phyloP scores from a whole-genome alignment of 1,284 basidiomycete genomes.

The Microbotryomycetes sp. region DNA sequence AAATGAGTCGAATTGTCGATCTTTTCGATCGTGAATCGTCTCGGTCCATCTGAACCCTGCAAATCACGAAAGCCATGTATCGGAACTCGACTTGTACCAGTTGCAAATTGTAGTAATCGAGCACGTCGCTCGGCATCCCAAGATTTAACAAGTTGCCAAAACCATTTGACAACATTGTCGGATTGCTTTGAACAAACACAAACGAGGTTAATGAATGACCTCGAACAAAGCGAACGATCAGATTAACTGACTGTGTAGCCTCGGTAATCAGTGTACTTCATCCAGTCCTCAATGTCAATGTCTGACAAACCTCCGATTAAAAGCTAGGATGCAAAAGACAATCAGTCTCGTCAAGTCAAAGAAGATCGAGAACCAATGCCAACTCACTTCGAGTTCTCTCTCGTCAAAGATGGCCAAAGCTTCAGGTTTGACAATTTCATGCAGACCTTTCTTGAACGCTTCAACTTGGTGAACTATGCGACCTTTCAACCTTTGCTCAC shows the following conservation, averaged over 20 bases:
- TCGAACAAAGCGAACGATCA: conserved; percentile 49
- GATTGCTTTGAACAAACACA: background rate
- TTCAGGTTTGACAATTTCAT: conserved; percentile 89
- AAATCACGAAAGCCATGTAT: conserved; percentile 36
- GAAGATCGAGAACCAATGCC: conserved; percentile 38
- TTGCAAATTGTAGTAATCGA: conserved; percentile 27
- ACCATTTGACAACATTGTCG: conserved; percentile 31
- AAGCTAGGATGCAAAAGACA: conserved; percentile 44
- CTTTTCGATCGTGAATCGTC: conserved; percentile 37
- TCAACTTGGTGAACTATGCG: conserved; percentile 87
- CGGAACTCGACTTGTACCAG: conserved; percentile 32
- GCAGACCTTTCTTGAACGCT: conserved; percentile 80
- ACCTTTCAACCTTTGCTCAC: conserved; percentile 86
- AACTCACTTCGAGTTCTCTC: conserved; percentile 73
- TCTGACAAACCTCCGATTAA: conserved; percentile 94
- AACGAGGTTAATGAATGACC: background rate
- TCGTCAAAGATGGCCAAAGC: conserved; percentile 79
- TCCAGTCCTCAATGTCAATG: conserved; percentile 97
- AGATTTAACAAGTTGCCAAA: conserved; percentile 28
- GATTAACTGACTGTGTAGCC: conserved; percentile 42
- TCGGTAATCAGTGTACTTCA: conserved; percentile 81
- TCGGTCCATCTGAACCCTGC: conserved; percentile 36
- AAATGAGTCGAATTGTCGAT: conserved; percentile 24
- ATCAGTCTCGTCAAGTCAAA: conserved; percentile 19
- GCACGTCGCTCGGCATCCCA: conserved; percentile 33